These are phyloP conservation scores for Talaromyces pinophilus DNA, from an alignment of 2,329 filamentous ascomycete species.

Conservation along the genomic window DNA sequence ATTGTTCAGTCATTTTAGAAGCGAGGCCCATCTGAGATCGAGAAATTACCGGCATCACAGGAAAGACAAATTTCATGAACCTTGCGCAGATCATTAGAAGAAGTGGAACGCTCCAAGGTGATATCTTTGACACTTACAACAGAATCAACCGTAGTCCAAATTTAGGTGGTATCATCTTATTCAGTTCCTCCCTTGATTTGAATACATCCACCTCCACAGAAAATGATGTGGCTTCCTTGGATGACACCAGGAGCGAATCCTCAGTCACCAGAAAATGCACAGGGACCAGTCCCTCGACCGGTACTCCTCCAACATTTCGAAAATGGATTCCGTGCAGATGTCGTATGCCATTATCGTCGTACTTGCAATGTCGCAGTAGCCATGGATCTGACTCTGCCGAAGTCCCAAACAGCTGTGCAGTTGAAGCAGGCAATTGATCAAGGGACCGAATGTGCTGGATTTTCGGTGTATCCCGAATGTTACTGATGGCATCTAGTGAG, in stretches of 20 bases:
- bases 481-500: constrained; percentile 14
- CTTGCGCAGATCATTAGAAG: background rate
- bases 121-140: background rate
- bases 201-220: background rate
- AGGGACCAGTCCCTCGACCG: constrained; percentile 37
- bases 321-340: constrained; percentile 40
- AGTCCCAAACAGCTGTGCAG: constrained; percentile 35
- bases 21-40: constrained; percentile 33
- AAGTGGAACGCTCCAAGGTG: no score
- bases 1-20: constrained; percentile 28
- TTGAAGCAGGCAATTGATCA: constrained; percentile 34
- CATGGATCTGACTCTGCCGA: constrained; percentile 41
- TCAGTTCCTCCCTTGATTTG: constrained; percentile 20
- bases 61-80: constrained; percentile 32
- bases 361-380: constrained; percentile 40
- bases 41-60: constrained; percentile 36
- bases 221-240: constrained; percentile 17
- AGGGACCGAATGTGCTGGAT: constrained; percentile 29
- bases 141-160: background rate
- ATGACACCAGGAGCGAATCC: constrained; percentile 11
- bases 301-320: constrained; percentile 43
- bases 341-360: constrained; percentile 40
- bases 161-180: constrained; percentile 1
- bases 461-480: constrained; percentile 25
- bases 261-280: constrained; percentile 28